These are phyloP conservation scores for Cardamine resedifolia DNA, from an alignment of 345 rosid species.

Conservation along the genomic window DNA sequence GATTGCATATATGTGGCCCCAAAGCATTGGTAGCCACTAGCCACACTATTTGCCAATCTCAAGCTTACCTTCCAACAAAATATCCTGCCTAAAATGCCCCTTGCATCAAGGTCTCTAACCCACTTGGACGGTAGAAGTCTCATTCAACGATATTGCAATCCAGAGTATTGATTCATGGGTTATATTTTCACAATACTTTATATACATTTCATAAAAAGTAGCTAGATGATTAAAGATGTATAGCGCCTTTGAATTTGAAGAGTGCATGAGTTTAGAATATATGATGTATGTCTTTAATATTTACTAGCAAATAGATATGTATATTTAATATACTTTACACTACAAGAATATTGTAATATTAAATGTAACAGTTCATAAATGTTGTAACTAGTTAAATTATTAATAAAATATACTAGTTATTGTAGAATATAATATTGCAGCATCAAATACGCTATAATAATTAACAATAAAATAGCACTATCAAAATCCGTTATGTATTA, in stretches of 20 bases:
- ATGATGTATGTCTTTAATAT: background rate
- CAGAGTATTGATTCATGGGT: constrained; percentile 16
- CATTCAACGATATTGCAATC: constrained; percentile 28
- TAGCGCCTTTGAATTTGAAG: background rate
- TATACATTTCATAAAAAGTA: background rate
- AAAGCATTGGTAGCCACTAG: constrained; percentile 31
- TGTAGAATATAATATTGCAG: no score
- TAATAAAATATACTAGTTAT: no score
- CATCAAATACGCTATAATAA: no score
- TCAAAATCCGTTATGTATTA: no score
- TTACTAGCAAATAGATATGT: background rate
- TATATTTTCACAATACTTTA: background rate
- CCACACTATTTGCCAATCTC: constrained; percentile 37
- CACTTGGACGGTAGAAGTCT: constrained; percentile 39
- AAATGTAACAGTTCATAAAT: no score
- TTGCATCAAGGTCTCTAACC: constrained; percentile 30
- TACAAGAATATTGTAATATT: no score
- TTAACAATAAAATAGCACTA: no score
- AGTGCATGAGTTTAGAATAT: background rate
- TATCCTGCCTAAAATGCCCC: constrained; percentile 27
- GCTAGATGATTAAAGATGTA: background rate
- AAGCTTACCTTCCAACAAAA: constrained; percentile 26
- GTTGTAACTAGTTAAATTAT: no score
- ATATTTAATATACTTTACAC: background rate
- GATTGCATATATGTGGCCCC: constrained; percentile 28